Evolutionary conservation across 1,284 basidiomycete species (phyloP), one percentile per base, ranked within the genome.

Genomic region (Papiliotrema flavescens): DNA sequence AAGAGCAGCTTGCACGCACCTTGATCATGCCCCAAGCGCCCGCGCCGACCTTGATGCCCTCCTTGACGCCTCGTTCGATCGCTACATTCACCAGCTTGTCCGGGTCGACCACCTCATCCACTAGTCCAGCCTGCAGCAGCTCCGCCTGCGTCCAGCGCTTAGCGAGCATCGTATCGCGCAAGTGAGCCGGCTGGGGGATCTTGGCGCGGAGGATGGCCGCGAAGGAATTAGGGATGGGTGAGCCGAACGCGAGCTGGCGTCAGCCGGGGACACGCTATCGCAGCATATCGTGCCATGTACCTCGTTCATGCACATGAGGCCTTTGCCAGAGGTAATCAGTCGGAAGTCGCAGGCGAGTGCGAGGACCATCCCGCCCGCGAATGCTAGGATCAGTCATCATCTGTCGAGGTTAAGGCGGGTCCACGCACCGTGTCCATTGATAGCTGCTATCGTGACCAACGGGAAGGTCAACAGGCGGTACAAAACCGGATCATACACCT

Each of bases 281-380:
- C 45, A 41, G 9, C 20, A 37, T 23, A 42, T n/a, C 64, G 48
- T 61, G 62, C 19, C 64, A 67, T 36, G 46, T 59, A 89, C 88
- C 78, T 97, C 93, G 71, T 96, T 96, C 91, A 96, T 95, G 72
- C 84, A 90, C 55, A 91, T 77, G 85, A 89, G 93, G 11, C 88
- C 87, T 67, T 83, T 85, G 63, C 81, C 86, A 19, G 85, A 87
- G 60, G 89, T 87, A 86, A 95, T 93, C 54, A 96, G 81, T 34
- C 93, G 84, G 76, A 90, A 95, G 74, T 97, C 93, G 72, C 91
- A 95, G 3, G 82, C 82, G 49, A 94, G 77, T 1, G 88, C 83
- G 22, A 95, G 78, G 65, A 90, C 84, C 70, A 90, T 85, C 17
- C 85, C 93, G 13, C 82, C 93, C 2, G 93, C 93, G 71, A 91